These are phyloP conservation scores for Brassica cretica DNA, from an alignment of 345 rosid genomes.

Conservation along the genomic window DNA sequence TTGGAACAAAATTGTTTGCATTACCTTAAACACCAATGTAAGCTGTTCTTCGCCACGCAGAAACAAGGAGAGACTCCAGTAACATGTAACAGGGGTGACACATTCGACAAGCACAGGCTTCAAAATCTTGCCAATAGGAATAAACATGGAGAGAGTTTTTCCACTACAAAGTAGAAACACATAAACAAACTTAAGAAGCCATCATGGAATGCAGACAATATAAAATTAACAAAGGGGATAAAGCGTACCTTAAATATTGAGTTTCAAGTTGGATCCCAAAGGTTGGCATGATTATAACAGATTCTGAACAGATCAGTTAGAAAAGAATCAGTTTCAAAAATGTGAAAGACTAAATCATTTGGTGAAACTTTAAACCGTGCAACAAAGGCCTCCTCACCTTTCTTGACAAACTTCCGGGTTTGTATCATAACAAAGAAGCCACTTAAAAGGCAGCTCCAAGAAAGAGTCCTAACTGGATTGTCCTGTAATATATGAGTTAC, in stretches of 20 bases:
- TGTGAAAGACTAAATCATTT: neutral
- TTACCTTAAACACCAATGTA: conserved; percentile 72
- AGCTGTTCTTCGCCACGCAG: conserved; percentile 64
- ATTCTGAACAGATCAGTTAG: conserved; percentile 53
- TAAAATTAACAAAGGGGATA: neutral
- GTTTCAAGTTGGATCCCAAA: conserved; percentile 87
- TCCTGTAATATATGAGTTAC: conserved; percentile 45
- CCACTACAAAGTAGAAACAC: conserved; percentile 52
- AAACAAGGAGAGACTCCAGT: conserved; percentile 77
- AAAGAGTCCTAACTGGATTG: conserved; percentile 39
- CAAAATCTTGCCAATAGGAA: conserved; percentile 71
- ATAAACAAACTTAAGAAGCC: neutral
- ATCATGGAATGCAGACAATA: neutral
- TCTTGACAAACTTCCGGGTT: conserved; percentile 50
- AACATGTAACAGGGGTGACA: conserved; percentile 78
- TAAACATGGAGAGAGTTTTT: conserved; percentile 53
- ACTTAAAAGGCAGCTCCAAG: conserved; percentile 52
- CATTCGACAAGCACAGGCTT: conserved; percentile 82
- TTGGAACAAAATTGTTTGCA: conserved; percentile 12
- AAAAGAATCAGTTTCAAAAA: neutral
- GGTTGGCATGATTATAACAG: conserved; percentile 72
- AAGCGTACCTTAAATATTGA: conserved; percentile 59
- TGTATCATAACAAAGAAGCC: conserved; percentile 49
- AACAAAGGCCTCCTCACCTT: conserved; percentile 53
- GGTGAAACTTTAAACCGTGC: neutral